These are phyloP conservation scores for Luffa acutangula DNA, from an alignment of 306 rosid species.

Conservation along the genomic window DNA sequence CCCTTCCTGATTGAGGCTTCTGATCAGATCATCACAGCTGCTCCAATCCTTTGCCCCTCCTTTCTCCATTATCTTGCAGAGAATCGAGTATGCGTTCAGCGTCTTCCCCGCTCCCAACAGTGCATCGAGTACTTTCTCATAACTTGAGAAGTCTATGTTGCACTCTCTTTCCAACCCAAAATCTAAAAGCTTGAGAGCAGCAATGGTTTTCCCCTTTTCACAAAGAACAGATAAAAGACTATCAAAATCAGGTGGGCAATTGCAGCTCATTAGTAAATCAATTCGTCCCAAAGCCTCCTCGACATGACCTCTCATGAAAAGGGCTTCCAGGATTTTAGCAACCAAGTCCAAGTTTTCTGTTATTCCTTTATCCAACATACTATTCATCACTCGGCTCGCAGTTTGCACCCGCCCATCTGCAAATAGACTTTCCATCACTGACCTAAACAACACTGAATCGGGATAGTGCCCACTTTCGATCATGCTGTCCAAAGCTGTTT, in stretches of 20 bases:
- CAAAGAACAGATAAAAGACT: constrained; percentile 51
- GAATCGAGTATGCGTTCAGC: constrained; percentile 69
- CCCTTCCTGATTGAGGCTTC: constrained; percentile 70
- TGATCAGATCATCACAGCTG: constrained; percentile 54
- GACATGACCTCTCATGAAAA: constrained; percentile 74
- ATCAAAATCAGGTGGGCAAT: constrained; percentile 48
- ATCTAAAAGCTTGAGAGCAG: constrained; percentile 79
- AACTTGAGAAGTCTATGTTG: constrained; percentile 45
- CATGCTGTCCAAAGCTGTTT: constrained; percentile 79
- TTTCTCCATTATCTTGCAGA: constrained; percentile 76
- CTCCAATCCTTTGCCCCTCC: constrained; percentile 61
- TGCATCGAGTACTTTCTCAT: constrained; percentile 72
- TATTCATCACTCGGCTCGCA: constrained; percentile 84
- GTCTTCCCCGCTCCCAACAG: constrained; percentile 71
- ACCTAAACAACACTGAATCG: constrained; percentile 51
- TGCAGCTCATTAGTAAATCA: constrained; percentile 51
- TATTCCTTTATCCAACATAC: constrained; percentile 85
- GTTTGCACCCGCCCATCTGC: constrained; percentile 85
- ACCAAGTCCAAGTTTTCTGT: constrained; percentile 74
- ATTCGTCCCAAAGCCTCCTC: constrained; percentile 87
- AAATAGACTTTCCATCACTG: constrained; percentile 67
- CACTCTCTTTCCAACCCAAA: constrained; percentile 69
- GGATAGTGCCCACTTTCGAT: constrained; percentile 72
- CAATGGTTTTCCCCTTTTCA: constrained; percentile 79
- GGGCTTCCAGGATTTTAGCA: constrained; percentile 76